These are phyloP conservation scores for Nidularia sp. DNA, from an alignment of 768 basidiomycete genomes.

Conservation along the genomic window DNA sequence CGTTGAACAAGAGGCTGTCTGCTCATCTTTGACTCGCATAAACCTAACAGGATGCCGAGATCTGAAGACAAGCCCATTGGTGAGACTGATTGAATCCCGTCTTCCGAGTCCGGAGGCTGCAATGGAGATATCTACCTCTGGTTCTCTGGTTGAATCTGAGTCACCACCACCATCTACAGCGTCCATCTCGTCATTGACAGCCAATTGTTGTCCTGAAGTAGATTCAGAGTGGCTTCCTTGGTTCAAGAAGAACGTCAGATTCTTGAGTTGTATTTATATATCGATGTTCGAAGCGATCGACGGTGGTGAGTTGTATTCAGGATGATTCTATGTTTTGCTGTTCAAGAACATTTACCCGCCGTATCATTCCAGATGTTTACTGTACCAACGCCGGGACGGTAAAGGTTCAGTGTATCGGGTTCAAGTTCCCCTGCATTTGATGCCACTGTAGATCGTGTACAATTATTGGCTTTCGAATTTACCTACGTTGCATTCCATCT, in stretches of 20 bases:
- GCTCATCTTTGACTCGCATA: conserved; percentile 31
- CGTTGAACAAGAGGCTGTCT: too few species aligned
- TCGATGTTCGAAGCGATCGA: conserved; percentile 18
- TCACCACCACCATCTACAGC: neutral
- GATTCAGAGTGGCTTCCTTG: conserved; percentile 56
- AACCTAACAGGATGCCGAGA: conserved; percentile 54
- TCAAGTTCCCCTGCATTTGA: too few species aligned
- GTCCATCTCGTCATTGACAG: conserved; percentile 35
- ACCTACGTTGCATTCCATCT: too few species aligned
- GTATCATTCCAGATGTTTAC: too few species aligned
- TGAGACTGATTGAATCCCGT: conserved; percentile 52
- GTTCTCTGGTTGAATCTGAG: neutral
- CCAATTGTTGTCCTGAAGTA: conserved; percentile 57
- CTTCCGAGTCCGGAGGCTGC: conserved; percentile 9
- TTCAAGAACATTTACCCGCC: too few species aligned
- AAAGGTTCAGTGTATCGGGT: too few species aligned
- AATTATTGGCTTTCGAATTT: too few species aligned
- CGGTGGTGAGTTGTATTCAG: too few species aligned
- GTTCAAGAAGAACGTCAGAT: conserved; percentile 48
- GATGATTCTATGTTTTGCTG: too few species aligned
- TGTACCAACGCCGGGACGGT: too few species aligned
- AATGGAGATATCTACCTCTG: too few species aligned
- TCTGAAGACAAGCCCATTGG: conserved; percentile 45
- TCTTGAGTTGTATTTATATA: conserved; percentile 59
- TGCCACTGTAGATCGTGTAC: too few species aligned